Conservation (phyloP, 2,329 filamentous ascomycete genomes). For the Colletotrichum tanaceti region DNA sequence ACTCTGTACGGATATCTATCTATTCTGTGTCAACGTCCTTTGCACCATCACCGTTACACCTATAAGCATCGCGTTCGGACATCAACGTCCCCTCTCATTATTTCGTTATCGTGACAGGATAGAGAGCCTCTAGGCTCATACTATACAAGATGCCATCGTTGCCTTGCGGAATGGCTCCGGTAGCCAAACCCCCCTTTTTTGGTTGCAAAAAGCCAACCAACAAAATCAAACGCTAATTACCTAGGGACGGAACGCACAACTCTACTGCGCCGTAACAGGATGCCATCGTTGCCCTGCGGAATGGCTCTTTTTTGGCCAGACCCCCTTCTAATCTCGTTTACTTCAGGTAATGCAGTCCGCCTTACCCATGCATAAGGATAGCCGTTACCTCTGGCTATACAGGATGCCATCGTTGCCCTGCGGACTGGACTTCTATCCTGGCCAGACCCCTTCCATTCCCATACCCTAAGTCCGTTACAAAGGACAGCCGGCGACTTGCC, state of each 20-base stretch:
- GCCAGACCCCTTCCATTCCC: constrained; percentile 41
- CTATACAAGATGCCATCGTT: constrained; percentile 42
- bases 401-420: constrained; percentile 48
- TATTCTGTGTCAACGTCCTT: not conserved
- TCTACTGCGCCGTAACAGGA: constrained; percentile 34
- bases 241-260: constrained; percentile 28
- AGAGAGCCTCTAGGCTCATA: constrained; percentile 16
- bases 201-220: constrained; percentile 2
- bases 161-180: constrained; percentile 39
- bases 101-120: constrained; percentile 27
- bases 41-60: not conserved
- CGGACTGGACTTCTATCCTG: constrained; percentile 40
- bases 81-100: constrained; percentile 15
- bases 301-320: constrained; percentile 36
- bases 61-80: not conserved
- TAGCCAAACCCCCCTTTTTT: constrained; percentile 32
- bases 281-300: constrained; percentile 42
- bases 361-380: constrained; percentile 21
- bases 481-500: constrained; percentile 37
- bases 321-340: constrained; percentile 18
- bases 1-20: not conserved
- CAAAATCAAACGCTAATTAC: constrained; percentile 22
- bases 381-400: constrained; percentile 33
- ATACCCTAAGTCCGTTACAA: constrained; percentile 33
- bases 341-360: constrained; percentile 1